A percentile compares a stretch with the other conserved stretches of the same genome.
Conservation (phyloP, 2,329 filamentous ascomycete species). For the Trichoderma guizhouense region DNA sequence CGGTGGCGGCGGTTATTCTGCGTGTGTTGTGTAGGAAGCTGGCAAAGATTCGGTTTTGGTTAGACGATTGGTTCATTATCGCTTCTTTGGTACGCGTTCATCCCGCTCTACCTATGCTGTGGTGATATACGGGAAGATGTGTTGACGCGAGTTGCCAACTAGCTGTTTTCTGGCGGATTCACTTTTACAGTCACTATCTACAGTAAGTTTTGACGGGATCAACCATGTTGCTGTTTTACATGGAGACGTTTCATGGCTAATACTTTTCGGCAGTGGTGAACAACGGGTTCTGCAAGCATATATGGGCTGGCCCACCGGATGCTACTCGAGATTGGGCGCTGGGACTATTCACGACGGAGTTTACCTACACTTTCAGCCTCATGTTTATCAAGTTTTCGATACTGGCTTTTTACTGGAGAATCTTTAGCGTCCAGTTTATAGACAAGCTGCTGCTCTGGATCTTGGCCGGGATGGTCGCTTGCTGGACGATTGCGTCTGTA, state of each 20-base stretch:
- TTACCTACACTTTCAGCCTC: conserved; percentile 17
- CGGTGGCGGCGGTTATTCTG: not conserved
- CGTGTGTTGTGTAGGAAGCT: not conserved
- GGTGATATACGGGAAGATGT: not conserved
- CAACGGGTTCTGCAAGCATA: conserved; percentile 20
- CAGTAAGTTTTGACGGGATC: not conserved
- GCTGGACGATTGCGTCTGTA: conserved; percentile 15
- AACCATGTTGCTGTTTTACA: not conserved
- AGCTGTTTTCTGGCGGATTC: conserved; percentile 8
- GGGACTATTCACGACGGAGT: conserved; percentile 21
- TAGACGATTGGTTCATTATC: conserved; percentile 20
- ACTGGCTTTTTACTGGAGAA: conserved; percentile 24
- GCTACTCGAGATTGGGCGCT: conserved; percentile 18
- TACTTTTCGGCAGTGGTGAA: not conserved
- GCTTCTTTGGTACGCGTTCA: conserved; percentile 3
- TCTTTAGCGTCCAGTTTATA: conserved; percentile 14
- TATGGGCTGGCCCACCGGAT: conserved; percentile 15
- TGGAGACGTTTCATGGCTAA: not conserved
- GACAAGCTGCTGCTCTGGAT: conserved; percentile 9
- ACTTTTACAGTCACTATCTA: conserved; percentile 9
- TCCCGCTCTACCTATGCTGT: not conserved
- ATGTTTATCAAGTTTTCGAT: conserved; percentile 19
- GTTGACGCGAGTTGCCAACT: not conserved
- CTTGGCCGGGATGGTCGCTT: not conserved
- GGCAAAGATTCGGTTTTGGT: not conserved